Base-by-base conservation (phyloP, 768 basidiomycete species). In the Lactifluus pinguis region DNA sequence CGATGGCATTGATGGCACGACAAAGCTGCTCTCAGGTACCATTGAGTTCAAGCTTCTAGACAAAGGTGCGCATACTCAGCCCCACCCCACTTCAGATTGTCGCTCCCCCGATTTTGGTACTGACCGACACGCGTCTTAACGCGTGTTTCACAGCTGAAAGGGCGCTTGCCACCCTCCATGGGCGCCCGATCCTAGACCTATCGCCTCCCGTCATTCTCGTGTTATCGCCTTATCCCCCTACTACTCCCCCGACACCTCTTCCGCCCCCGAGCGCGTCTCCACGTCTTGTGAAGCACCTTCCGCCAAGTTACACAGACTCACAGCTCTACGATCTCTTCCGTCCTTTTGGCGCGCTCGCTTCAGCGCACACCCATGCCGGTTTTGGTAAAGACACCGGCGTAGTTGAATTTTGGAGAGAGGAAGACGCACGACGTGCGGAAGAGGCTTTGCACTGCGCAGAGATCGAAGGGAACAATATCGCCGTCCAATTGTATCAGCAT, bases 331-430 rank as follows among this genome's bases (percentile, higher is more conserved):
- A 94, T 68, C 76, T 93, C 48, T 93, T 92, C 74, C 80, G 91
- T 29, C 84, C 85, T 0, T 94, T 79, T 66, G 92, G 93, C 60
- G 88, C 91, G 21, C 80, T 95, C 54, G 87, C 89, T 38, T 88
- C 89, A 4, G 85, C 80, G 21, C 84, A 84, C 64, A 81, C 83
- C 6, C 86, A 85, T 55, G 84, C 87, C 14, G 84, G 85, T 48
- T 86, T 89, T 68, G 89, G 87, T 21, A 78, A 82, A 44, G 89
- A 90, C 72, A 86, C 83, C 0, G 91, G 83, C 52, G 80, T 89
- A 54, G 79, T 92, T 45, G 89, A 93, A 71, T 93, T 88, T 71
- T 92, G 89, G 88, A 81, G 85, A 58, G 92, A 93, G 71, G 87
- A 89, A 41, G 90, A 93, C 68, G 91, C 89, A 7, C 80, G 82